Percentiles rank a stretch among this genome's conserved stretches.
Conservation (phyloP, 345 rosid genomes). For the Xanthoceras sorbifolium region DNA sequence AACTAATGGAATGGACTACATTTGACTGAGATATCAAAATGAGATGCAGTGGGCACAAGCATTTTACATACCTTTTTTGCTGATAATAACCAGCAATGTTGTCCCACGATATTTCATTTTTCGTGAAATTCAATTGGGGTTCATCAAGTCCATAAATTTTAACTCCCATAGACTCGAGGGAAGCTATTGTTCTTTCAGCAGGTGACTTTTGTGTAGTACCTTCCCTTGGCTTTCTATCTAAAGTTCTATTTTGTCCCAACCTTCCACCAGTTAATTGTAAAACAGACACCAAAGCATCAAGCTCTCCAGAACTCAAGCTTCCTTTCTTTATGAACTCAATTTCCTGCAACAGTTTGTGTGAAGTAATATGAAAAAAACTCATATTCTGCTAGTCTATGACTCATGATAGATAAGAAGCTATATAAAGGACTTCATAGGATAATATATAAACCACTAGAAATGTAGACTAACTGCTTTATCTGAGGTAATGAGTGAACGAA, state of each 20-base stretch:
- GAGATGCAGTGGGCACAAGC: background rate
- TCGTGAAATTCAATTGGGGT: conserved; percentile 41
- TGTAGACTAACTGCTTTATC: conserved; percentile 67
- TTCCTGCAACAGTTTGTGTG: conserved; percentile 52
- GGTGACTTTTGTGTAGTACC: conserved; percentile 41
- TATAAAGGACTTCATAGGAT: background rate
- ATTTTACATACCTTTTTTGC: conserved; percentile 60
- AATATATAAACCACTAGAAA: conserved; percentile 9
- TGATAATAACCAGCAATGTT: conserved; percentile 89
- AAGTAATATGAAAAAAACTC: background rate
- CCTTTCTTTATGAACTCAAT: conserved; percentile 87
- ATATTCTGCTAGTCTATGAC: background rate
- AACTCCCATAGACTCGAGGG: conserved; percentile 83
- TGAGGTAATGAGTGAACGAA: conserved; percentile 66
- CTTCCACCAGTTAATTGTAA: conserved; percentile 64
- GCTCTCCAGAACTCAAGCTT: conserved; percentile 68
- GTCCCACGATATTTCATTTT: conserved; percentile 74
- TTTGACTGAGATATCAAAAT: background rate
- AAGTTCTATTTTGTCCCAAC: conserved; percentile 39
- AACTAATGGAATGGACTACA: conserved; percentile 7
- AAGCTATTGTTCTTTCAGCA: conserved; percentile 53
- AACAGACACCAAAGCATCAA: conserved; percentile 83
- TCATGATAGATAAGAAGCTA: background rate
- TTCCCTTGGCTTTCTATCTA: conserved; percentile 44
- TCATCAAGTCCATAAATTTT: conserved; percentile 72